Base-by-base conservation (phyloP, 73 alveolate species). In the Paramecium bursaria region DNA sequence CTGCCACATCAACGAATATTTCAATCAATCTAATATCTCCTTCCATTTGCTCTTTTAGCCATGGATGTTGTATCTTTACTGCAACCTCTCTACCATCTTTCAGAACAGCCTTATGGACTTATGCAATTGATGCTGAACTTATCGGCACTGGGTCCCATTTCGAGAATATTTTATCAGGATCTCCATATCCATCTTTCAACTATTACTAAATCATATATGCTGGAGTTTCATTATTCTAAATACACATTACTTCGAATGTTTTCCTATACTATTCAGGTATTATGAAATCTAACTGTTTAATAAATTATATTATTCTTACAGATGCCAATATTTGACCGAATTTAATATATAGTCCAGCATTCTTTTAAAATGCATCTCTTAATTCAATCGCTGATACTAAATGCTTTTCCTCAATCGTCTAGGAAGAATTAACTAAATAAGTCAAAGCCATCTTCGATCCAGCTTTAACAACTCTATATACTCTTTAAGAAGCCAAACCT, bases 331-430 rank as follows among this genome's bases (percentile, higher is more conserved):
- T 82, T 60, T 91, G 74, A 2, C 93, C 96, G 29, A 91, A 47
- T 77, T 91, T 91, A 13, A 91, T 87, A 33, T 91, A 91, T 3
- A 91, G 85, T 6, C 96, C 96, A 33, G 91, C 92, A 91, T 91
- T 91, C 79, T 57, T 21, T 25, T 75, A 74, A 74, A 87, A 87
- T 76, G 93, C 91, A 23, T 74, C 90, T 49, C 88, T 74, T 52
- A 90, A 51, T 46, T 80, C 46, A n/a, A 48, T 31, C 2, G 92
- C 86, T 0, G 92, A 92, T 22, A 54, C 77, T 9, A 30, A 22
- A 35, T 90, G 95, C 15, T 79, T 79, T 11, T 51, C 89, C 46
- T 90, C 95, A 1, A 87, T 75, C 5, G 88, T 46, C 86, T 29
- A 46, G 57, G 14, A 77, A 57, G 48, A 50, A 5, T 42, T 33